phyloP scores from a whole-genome alignment of 805 yeast genomes.

The Wickerhamomyces queroliae region DNA sequence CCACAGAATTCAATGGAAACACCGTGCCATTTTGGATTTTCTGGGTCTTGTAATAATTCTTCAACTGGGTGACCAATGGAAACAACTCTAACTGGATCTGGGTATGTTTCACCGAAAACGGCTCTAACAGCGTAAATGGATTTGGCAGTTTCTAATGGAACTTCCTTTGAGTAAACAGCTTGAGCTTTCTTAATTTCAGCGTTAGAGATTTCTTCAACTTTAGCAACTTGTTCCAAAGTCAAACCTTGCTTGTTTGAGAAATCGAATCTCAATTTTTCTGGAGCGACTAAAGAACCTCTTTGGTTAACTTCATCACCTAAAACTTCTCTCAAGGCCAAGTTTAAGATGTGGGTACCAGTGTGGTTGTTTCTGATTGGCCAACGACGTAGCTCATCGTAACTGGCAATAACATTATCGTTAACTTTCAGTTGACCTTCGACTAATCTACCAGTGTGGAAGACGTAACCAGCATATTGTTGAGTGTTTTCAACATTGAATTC shows the following conservation, averaged over 20 bases:
- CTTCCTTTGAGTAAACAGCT: constrained; percentile 78
- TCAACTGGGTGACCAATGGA: constrained; percentile 91
- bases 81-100: constrained; percentile 98
- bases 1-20: constrained; percentile 96
- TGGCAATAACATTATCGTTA: constrained; percentile 71
- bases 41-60: constrained; percentile 67
- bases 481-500: constrained; percentile 91
- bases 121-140: constrained; percentile 86
- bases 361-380: constrained; percentile 97
- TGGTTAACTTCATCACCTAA: constrained; percentile 89
- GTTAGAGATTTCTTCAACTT: constrained; percentile 73
- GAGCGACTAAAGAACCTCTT: constrained; percentile 94
- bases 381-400: constrained; percentile 90
- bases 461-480: constrained; percentile 90
- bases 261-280: constrained; percentile 93
- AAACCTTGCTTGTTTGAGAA: constrained; percentile 90
- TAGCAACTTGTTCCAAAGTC: constrained; percentile 58
- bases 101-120: constrained; percentile 97
- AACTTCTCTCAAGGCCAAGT: constrained; percentile 80
- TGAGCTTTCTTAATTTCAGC: constrained; percentile 65
- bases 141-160: constrained; percentile 66
- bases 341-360: constrained; percentile 95
- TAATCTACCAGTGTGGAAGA: constrained; percentile 86
- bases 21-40: constrained; percentile 66
- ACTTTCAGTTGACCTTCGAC: constrained; percentile 70